A percentile compares a stretch with the other conserved stretches of the same genome.
phyloP scores from a whole-genome alignment of 192 early-diverging fungal species.

The Linnemannia exigua region DNA sequence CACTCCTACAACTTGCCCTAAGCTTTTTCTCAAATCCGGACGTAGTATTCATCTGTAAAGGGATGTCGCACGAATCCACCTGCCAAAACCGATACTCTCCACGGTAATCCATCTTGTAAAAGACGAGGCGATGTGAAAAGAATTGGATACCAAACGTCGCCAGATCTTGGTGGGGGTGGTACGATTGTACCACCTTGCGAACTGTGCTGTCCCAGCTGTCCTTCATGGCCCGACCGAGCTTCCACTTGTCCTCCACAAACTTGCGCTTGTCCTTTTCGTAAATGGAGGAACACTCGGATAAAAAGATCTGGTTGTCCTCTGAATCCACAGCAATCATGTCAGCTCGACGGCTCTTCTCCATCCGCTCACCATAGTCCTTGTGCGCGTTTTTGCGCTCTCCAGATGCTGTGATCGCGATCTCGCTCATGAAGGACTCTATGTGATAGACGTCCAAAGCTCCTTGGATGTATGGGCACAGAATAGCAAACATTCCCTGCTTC shows the following conservation, averaged over 20 bases:
- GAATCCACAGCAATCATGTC: slow-evolving; percentile 23
- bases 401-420: slow-evolving; percentile 24
- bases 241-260: slow-evolving; percentile 20
- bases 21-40: neutral
- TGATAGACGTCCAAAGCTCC: slow-evolving; percentile 21
- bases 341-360: slow-evolving; percentile 15
- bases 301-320: slow-evolving; percentile 11
- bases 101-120: slow-evolving; percentile 29
- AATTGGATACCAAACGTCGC: slow-evolving; percentile 28
- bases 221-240: slow-evolving; percentile 27
- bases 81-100: slow-evolving; percentile 25
- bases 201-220: slow-evolving; percentile 34
- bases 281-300: slow-evolving; percentile 26
- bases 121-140: slow-evolving; percentile 9
- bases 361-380: slow-evolving; percentile 11
- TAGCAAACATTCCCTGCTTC: slow-evolving; percentile 33
- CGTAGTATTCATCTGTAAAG: neutral
- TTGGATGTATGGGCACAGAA: slow-evolving; percentile 27
- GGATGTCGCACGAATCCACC: slow-evolving; percentile 18
- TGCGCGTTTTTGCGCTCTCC: slow-evolving; percentile 14
- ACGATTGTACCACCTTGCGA: slow-evolving; percentile 5
- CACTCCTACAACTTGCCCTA: neutral
- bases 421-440: slow-evolving; percentile 26
- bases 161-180: slow-evolving; percentile 19
- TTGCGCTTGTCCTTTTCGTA: slow-evolving; percentile 27